These are phyloP conservation scores for Solanum boliviense DNA, from an alignment of 257 asterid species.

Conservation along the genomic window DNA sequence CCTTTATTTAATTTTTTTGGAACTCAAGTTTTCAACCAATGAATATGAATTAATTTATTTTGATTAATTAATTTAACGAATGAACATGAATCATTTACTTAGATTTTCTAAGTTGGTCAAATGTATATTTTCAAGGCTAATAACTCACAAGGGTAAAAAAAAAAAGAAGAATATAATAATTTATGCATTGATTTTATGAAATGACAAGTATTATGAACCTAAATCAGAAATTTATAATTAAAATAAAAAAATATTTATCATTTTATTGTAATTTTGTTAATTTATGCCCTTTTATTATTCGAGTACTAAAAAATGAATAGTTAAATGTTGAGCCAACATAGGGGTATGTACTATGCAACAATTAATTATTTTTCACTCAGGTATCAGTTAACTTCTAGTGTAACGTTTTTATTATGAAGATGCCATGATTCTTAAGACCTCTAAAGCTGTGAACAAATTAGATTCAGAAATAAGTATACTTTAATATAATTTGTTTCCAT, in stretches of 20 bases:
- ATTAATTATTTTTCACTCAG: neutral
- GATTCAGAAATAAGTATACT: neutral
- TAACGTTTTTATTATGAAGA: neutral
- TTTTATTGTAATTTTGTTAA: neutral
- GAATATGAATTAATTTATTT: no score
- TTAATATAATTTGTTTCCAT: neutral
- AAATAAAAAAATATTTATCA: neutral
- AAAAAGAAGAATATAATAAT: no score
- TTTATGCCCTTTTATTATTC: neutral
- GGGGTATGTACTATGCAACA: neutral
- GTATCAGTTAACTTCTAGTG: neutral
- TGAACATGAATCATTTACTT: no score
- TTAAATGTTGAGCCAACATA: neutral
- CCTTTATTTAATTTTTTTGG: no score
- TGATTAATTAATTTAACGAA: no score
- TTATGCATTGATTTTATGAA: no score
- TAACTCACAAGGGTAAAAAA: no score
- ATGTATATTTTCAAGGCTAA: no score
- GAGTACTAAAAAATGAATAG: neutral
- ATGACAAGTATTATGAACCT: no score
- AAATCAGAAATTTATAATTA: neutral
- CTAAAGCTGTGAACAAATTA: neutral
- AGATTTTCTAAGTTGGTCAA: no score
- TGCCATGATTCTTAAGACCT: neutral
- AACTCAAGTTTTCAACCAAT: no score